Evolutionary conservation across 2,329 filamentous ascomycete genomes (phyloP), one percentile per base, ranked within the genome.

Genomic region (Aspergillus neotritici): DNA sequence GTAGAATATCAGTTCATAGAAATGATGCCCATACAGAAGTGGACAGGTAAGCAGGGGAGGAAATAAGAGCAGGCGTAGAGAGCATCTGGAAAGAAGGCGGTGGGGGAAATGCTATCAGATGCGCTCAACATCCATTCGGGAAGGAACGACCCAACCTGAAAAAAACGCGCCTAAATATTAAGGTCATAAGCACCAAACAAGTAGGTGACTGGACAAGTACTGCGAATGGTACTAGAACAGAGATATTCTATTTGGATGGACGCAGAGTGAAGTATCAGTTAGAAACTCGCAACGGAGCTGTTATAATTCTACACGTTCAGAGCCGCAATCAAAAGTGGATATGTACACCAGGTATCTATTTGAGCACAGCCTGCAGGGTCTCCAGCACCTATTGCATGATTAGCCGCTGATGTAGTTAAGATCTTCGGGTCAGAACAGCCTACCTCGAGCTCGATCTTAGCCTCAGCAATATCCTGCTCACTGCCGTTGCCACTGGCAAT

Each of bases 361-460:
- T 74, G 60, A 74, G 58, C 45, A 67, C 61, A 45, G 70, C 65
- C 58, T 74, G 71, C 55, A 74, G 63, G 52, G 63, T 73, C 61
- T 74, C 71, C 36, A 74, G 62, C 48, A 74, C 71, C 71, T 74
- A 48, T 58, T 51, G 29, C 37, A 31, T 34, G 35, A 40, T 50
- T 45, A 46, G 40, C 36, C 11, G 13, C 40, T 41, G 43, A 37
- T 25, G 7, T 40, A 53, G 45, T 25, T 33, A 30, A 32, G 29
- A n/a, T 31, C 10, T 33, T 36, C 9, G 25, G 5, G 28, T 17
- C 17, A 33, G 16, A 34, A 25, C 21, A 31, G 59, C 77, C 67
- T 73, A 95, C 91, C 88, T 98, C 93, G 59, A 98, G 75, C 80
- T 97, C 91, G 69, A 98, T 91, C 82, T 96, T 97, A 57, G 93